Evolutionary conservation across 768 basidiomycete species (phyloP).

Genomic region (Psilocybe azurescens): DNA sequence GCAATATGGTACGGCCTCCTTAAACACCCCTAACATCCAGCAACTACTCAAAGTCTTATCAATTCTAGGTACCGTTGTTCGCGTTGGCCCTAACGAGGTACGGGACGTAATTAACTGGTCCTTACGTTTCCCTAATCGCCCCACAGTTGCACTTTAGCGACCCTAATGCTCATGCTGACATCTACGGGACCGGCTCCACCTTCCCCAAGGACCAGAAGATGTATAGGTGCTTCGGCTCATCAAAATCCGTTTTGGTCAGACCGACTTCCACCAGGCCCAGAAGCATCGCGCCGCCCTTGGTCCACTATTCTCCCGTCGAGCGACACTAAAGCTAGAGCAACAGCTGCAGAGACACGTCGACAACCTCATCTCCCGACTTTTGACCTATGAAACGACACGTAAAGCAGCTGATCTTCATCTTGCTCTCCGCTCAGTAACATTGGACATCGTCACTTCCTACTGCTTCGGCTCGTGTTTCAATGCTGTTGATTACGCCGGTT

Average conservation of each 20-base stretch:
- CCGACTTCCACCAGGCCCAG: constrained; percentile 30
- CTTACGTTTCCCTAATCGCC: background rate
- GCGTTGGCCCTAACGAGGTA: constrained; percentile 43
- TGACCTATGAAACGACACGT: constrained; percentile 1
- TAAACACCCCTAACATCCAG: background rate
- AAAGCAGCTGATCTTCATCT: constrained; percentile 26
- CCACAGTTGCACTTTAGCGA: constrained; percentile 42
- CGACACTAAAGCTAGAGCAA: constrained; percentile 34
- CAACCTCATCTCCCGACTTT: constrained; percentile 23
- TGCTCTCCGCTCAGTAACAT: constrained; percentile 30
- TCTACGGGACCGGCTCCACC: constrained; percentile 31
- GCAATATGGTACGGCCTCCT: constrained; percentile 25
- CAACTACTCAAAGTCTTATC: background rate
- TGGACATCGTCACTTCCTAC: constrained; percentile 37
- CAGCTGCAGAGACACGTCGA: constrained; percentile 34
- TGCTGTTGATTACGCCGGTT: constrained; percentile 27
- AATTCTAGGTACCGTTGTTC: constrained; percentile 38
- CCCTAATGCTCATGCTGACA: constrained; percentile 37
- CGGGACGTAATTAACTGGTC: constrained; percentile 4
- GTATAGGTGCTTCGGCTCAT: constrained; percentile 30
- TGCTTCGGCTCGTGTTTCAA: constrained; percentile 34
- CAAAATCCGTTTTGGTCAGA: constrained; percentile 32
- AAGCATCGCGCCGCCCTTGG: constrained; percentile 32
- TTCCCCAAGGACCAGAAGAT: constrained; percentile 34
- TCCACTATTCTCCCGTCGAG: constrained; percentile 39